Evolutionary conservation across 257 asterid genomes (phyloP).

Genomic region (Verbascum thapsus): DNA sequence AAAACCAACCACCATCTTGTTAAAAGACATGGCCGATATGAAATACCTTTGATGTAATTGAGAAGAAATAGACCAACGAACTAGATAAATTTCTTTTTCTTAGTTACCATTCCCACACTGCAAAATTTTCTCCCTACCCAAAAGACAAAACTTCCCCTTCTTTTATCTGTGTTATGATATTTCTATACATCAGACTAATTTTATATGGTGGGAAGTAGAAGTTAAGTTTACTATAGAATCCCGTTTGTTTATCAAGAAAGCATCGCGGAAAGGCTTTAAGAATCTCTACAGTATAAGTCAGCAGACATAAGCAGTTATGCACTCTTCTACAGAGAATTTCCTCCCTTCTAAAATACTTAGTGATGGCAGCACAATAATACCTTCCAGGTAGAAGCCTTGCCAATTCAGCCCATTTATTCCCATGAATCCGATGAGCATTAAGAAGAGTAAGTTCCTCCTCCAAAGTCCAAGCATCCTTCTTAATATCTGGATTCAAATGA

Average conservation of each 20-base stretch:
- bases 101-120: not conserved
- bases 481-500: constrained; percentile 94
- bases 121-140: not conserved
- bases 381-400: constrained; percentile 98
- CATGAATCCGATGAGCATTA: constrained; percentile 79
- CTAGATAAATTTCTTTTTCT: not conserved
- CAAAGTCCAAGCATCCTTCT: constrained; percentile 94
- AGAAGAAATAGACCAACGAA: constrained; percentile 18
- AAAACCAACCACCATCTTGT: no score
- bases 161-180: constrained; percentile 5
- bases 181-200: constrained; percentile 6
- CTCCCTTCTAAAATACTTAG: no score
- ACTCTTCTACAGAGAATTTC: constrained; percentile 15
- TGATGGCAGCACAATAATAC: constrained; percentile 47
- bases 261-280: not conserved
- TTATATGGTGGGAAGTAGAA: not conserved
- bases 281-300: constrained; percentile 13
- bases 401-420: constrained; percentile 99
- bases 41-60: not conserved
- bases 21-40: constrained; percentile 5
- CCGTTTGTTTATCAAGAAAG: not conserved
- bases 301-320: constrained; percentile 1
- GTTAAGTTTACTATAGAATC: not conserved
- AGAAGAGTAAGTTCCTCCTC: constrained; percentile 92
- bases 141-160: not conserved